Evolutionary conservation across 768 basidiomycete species (phyloP).

Genomic region (Pleurotus sapidus): DNA sequence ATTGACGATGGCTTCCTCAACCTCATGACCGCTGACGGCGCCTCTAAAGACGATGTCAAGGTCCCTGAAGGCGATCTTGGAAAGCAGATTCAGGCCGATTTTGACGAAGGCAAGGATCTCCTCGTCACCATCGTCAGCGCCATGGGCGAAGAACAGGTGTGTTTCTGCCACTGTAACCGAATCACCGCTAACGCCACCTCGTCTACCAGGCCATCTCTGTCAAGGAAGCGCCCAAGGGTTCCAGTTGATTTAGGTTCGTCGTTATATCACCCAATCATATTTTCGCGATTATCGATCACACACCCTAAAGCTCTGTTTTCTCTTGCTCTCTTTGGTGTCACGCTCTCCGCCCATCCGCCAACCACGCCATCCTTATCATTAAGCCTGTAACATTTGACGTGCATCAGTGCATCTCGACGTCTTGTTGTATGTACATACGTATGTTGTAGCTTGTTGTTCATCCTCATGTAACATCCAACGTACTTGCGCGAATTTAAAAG

Average conservation of each 20-base stretch:
- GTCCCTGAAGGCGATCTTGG: conserved; percentile 88
- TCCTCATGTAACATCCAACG: conserved; percentile 3
- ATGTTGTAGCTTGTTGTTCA: not conserved
- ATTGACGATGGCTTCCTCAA: conserved; percentile 95
- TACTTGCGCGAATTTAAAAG: conserved; percentile 1
- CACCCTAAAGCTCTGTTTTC: not conserved
- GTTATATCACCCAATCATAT: not conserved
- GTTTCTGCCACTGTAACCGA: conserved; percentile 5
- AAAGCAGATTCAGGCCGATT: conserved; percentile 58
- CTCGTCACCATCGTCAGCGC: conserved; percentile 83
- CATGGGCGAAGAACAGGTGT: conserved; percentile 89
- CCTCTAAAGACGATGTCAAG: conserved; percentile 90
- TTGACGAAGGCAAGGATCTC: conserved; percentile 87
- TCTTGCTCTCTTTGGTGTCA: not conserved
- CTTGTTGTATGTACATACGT: not conserved
- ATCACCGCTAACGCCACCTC: conserved; percentile 1
- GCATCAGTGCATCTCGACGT: not conserved
- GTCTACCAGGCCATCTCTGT: conserved; percentile 64
- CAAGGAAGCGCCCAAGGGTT: conserved; percentile 85
- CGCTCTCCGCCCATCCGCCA: not conserved
- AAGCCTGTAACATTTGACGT: conserved; percentile 1
- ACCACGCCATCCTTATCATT: not conserved
- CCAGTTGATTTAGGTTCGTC: not conserved
- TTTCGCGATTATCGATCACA: not conserved
- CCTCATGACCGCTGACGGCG: conserved; percentile 82